A percentile compares a stretch with the other conserved stretches of the same genome.
These are phyloP conservation scores for Globisporangium cederbergense DNA, from an alignment of 352 stramenopile species.

Conservation along the genomic window DNA sequence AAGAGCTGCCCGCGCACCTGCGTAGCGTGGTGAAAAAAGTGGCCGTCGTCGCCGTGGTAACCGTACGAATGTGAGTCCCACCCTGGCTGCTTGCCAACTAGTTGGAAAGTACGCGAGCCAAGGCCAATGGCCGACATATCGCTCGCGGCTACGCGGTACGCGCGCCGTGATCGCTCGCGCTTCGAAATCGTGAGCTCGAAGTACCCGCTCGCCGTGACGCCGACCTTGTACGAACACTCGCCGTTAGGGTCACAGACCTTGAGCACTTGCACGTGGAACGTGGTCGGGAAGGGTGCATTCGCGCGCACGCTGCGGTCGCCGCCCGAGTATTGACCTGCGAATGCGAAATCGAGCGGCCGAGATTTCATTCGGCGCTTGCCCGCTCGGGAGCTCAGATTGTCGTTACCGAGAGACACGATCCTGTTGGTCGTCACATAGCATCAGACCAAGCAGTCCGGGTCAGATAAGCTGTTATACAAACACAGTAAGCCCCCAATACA, in stretches of 20 bases:
- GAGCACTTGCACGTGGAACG: conserved; percentile 59
- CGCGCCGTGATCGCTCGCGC: conserved; percentile 13
- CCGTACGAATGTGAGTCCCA: conserved; percentile 65
- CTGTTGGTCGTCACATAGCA: conserved; percentile 12
- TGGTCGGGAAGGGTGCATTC: conserved; percentile 61
- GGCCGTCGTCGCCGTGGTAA: conserved; percentile 78
- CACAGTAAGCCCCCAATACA: not conserved
- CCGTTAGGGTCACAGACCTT: conserved; percentile 22
- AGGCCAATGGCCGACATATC: conserved; percentile 71
- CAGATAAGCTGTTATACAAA: not conserved
- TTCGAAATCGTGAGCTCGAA: conserved; percentile 67
- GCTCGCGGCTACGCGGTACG: conserved; percentile 14
- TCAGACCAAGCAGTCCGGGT: conserved; percentile 1
- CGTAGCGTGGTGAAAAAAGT: conserved; percentile 52
- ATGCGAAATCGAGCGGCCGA: conserved; percentile 42
- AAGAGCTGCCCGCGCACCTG: conserved; percentile 34
- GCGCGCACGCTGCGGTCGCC: conserved; percentile 64
- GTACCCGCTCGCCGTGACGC: conserved; percentile 58
- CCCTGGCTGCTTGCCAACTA: conserved; percentile 66
- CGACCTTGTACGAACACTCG: conserved; percentile 36
- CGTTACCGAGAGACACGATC: conserved; percentile 28
- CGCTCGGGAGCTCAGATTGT: not conserved
- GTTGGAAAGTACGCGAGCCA: conserved; percentile 40
- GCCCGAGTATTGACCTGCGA: conserved; percentile 42
- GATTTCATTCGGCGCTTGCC: not conserved